phyloP scores from a whole-genome alignment of 2,329 filamentous ascomycete species.

The Trichophyton mentagrophytes region DNA sequence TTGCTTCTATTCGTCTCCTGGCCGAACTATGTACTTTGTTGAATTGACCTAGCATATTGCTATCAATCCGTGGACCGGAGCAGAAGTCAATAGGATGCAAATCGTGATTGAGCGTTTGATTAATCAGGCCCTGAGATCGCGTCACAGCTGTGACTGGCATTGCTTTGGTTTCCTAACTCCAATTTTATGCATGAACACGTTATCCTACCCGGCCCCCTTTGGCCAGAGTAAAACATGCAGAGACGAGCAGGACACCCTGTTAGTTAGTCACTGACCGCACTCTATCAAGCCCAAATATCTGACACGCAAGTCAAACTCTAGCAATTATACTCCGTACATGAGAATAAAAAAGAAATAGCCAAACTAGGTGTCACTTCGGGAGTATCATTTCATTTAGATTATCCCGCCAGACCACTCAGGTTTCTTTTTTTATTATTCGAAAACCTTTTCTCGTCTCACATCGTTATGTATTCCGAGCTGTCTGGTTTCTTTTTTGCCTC shows the following conservation, averaged over 20 bases:
- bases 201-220: neutral
- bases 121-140: no score
- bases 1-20: neutral
- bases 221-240: neutral
- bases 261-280: neutral
- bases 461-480: neutral
- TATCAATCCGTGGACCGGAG: neutral
- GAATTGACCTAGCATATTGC: neutral
- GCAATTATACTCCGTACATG: neutral
- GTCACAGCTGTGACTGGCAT: neutral
- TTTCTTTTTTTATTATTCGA: neutral
- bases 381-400: neutral
- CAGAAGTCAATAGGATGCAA: neutral
- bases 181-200: neutral
- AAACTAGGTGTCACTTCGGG: neutral
- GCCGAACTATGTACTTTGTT: neutral
- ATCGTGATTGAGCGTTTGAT: no score
- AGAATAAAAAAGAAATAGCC: neutral
- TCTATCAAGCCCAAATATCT: neutral
- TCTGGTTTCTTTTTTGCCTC: constrained; percentile 6
- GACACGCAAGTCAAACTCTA: neutral
- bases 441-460: neutral
- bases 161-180: neutral
- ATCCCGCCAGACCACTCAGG: neutral
- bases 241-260: neutral